Conservation (phyloP, 2,329 filamentous ascomycete species). For the Colletotrichum falcatum region DNA sequence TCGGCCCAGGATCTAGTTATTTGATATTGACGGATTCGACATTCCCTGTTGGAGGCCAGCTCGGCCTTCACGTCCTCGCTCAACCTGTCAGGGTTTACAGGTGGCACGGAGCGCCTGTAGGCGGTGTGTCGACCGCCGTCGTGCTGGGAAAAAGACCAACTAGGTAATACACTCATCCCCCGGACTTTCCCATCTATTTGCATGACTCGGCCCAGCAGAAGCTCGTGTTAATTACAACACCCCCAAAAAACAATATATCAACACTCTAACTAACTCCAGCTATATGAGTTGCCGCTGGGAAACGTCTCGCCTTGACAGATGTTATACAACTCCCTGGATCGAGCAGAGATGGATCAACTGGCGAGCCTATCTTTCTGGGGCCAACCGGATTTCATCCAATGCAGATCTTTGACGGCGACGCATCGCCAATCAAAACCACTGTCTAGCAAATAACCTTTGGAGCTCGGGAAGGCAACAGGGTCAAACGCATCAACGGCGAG, state of each 20-base stretch:
- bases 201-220: slow-evolving; percentile 2
- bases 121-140: neutral
- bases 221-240: neutral
- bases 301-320: neutral
- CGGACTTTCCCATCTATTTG: too few species aligned
- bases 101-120: too few species aligned
- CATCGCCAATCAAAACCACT: neutral
- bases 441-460: neutral
- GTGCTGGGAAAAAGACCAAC: too few species aligned
- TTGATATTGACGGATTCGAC: neutral
- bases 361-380: neutral
- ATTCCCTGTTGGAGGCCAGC: neutral
- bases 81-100: neutral
- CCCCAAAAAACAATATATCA: too few species aligned
- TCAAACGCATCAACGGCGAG: neutral
- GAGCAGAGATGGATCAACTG: fast-evolving
- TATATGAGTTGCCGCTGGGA: neutral
- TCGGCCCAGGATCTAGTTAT: neutral
- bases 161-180: too few species aligned
- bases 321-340: too few species aligned
- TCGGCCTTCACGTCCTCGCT: neutral
- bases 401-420: too few species aligned
- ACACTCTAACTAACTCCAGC: too few species aligned
- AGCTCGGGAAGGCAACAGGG: neutral
- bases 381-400: neutral